Base-by-base conservation (phyloP, 108 stramenopile species). In the Cyclostephanos invisitatus region DNA sequence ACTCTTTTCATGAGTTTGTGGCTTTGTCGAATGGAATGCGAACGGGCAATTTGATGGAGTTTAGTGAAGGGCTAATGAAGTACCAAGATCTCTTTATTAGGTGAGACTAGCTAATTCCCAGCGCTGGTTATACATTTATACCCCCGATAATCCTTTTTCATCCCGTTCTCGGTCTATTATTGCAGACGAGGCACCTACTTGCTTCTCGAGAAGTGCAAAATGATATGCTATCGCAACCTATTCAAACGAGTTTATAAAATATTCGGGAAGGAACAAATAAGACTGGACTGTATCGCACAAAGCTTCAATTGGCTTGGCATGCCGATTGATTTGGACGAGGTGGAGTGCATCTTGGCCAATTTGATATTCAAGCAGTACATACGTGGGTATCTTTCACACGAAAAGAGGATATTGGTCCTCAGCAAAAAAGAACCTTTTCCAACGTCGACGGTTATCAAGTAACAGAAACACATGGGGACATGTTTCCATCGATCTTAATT, bases 261-360 rank as follows among this genome's bases (percentile, higher is more conserved):
- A 10, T 25, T 88, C 18, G 89, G 84, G 0, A 89, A 83, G 20
- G 83, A 81, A 27, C 92, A 96, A 61, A 85, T 96, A 54, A 80
- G 84, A 18, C 64, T 96, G 37, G 66, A 78, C 0, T 59, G 88
- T 28, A 82, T 96, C 42, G 83, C 84, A 36, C 83, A 80, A 29
- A 82, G 86, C 25, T 85, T 96, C 66, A 83, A 90, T 20, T 87
- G 86, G 87, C 75, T 95, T 44, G 89, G 93, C 9, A 89, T 90
- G 86, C 85, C 87, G 11, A 96, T 89, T 49, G 95, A 97, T 84
- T 68, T 97, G 57, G 98, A 97, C 65, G 96, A 97, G 87, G 83
- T 97, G 8, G 97, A 98, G 70, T 98, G 98, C 70, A 89, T 98
- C 48, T 71, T 98, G 66, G 93, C 96, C n/a, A 98, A 98, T 70